Conservation (phyloP, 495 filamentous ascomycete genomes). For the Hyaloscypha bicolor region DNA sequence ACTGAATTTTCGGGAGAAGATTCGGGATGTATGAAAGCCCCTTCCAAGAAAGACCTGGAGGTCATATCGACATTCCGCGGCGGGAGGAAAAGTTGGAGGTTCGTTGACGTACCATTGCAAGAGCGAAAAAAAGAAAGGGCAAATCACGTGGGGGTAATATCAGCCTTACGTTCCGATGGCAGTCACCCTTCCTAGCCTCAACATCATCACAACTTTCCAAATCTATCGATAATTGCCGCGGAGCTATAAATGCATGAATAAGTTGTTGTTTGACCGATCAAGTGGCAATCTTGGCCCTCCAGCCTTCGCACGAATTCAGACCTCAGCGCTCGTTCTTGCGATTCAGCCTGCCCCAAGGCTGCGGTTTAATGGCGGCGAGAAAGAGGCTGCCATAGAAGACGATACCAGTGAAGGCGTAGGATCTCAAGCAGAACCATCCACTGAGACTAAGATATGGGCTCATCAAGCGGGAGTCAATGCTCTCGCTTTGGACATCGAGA, state of each 20-base stretch:
- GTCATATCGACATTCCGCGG: slow-evolving; percentile 22
- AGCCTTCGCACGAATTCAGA: slow-evolving; percentile 64
- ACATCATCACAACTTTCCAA: not conserved
- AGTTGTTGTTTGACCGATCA: slow-evolving; percentile 71
- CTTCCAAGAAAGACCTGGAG: slow-evolving; percentile 18
- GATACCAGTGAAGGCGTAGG: slow-evolving; percentile 28
- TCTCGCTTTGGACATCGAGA: slow-evolving; percentile 77
- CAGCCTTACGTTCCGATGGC: not conserved
- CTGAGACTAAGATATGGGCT: slow-evolving; percentile 47
- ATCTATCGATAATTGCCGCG: not conserved
- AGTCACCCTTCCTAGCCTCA: not conserved
- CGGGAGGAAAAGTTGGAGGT: not conserved
- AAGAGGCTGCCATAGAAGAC: slow-evolving; percentile 31
- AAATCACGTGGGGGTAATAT: not conserved
- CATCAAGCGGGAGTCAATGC: slow-evolving; percentile 78
- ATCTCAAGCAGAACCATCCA: not conserved
- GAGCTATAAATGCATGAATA: slow-evolving; percentile 71
- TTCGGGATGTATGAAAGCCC: slow-evolving; percentile 10
- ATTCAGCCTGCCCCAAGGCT: slow-evolving; percentile 65
- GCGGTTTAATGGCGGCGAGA: slow-evolving; percentile 64
- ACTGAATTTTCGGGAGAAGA: not conserved
- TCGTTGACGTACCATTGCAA: not conserved
- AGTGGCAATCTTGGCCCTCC: slow-evolving; percentile 63
- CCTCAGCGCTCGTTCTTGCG: slow-evolving; percentile 57
- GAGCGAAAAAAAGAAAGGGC: not conserved